Percentiles rank a stretch among this genome's conserved stretches.
Evolutionary conservation across 352 stramenopile species (phyloP).

Genomic region (Phytopythium kandeliae): DNA sequence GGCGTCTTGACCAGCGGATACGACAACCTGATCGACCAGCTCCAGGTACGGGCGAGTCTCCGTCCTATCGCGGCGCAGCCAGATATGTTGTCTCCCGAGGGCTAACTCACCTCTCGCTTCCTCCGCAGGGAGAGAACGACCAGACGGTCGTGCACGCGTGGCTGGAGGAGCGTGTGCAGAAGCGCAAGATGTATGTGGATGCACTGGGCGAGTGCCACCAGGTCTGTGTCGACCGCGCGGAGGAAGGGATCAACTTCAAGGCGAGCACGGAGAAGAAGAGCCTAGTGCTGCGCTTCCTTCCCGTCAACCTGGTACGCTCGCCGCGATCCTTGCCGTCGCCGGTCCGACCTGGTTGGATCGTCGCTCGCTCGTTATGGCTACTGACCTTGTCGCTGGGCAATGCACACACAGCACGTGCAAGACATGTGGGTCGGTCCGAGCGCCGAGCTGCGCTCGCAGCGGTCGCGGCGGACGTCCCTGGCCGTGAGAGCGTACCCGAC

Average conservation of each 20-base stretch:
- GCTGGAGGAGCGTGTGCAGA: slow-evolving; percentile 65
- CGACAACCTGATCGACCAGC: slow-evolving; percentile 85
- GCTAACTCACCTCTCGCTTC: slow-evolving; percentile 16
- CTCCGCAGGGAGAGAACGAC: slow-evolving; percentile 59
- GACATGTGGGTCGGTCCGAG: slow-evolving; percentile 81
- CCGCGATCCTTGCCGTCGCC: too few species aligned
- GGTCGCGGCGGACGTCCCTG: slow-evolving; percentile 48
- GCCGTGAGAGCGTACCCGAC: slow-evolving; percentile 62
- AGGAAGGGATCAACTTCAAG: slow-evolving; percentile 76
- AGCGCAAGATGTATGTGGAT: slow-evolving; percentile 65
- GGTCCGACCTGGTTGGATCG: too few species aligned
- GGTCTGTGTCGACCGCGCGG: slow-evolving; percentile 56
- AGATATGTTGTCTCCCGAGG: slow-evolving; percentile 58
- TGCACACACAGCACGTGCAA: slow-evolving; percentile 49
- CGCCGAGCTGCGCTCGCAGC: slow-evolving; percentile 57
- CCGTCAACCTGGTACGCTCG: slow-evolving; percentile 58
- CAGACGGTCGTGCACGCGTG: slow-evolving; percentile 63
- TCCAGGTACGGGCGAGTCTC: slow-evolving; percentile 67
- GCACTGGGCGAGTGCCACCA: slow-evolving; percentile 64
- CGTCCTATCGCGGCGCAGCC: too few species aligned
- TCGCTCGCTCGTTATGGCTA: too few species aligned
- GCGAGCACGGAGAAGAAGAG: slow-evolving; percentile 83
- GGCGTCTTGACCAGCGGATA: slow-evolving; percentile 57
- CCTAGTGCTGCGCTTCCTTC: slow-evolving; percentile 59
- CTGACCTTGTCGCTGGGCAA: neutral